phyloP scores from a whole-genome alignment of 2,329 filamentous ascomycete genomes.

The Cladosporium oxysporum region DNA sequence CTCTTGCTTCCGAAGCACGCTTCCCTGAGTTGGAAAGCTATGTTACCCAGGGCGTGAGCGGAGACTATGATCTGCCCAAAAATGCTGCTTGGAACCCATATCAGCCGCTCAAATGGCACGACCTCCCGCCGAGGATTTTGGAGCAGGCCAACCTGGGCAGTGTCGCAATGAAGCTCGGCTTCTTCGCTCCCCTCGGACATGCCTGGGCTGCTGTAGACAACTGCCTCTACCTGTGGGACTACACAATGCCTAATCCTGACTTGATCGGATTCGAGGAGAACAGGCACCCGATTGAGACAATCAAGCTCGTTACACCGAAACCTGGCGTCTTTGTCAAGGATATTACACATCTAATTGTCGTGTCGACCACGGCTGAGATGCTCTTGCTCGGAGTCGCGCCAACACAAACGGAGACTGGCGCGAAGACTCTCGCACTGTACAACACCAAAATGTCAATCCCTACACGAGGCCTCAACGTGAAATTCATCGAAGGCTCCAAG shows the following conservation, averaged over 20 bases:
- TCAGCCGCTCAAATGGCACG: conserved; percentile 80
- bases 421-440: conserved; percentile 75
- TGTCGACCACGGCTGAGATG: conserved; percentile 84
- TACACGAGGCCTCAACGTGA: conserved; percentile 70
- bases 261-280: conserved; percentile 91
- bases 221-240: conserved; percentile 96
- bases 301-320: conserved; percentile 83
- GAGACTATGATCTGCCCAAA: conserved; percentile 80
- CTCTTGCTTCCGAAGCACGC: conserved; percentile 71
- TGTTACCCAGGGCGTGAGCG: conserved; percentile 79
- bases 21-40: conserved; percentile 91
- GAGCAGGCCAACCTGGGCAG: conserved; percentile 88
- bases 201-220: conserved; percentile 97
- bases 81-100: conserved; percentile 80
- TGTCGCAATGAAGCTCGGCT: conserved; percentile 87
- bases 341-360: conserved; percentile 85
- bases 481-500: conserved; percentile 73
- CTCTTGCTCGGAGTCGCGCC: conserved; percentile 80
- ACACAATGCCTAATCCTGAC: conserved; percentile 87
- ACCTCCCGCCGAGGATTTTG: conserved; percentile 88
- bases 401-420: conserved; percentile 64
- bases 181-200: conserved; percentile 92
- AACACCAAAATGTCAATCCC: conserved; percentile 83
- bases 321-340: conserved; percentile 81
- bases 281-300: conserved; percentile 82